A percentile compares a stretch with the other conserved stretches of the same genome.
Conservation (phyloP, 768 basidiomycete genomes). For the Leccinum pellstonianum region DNA sequence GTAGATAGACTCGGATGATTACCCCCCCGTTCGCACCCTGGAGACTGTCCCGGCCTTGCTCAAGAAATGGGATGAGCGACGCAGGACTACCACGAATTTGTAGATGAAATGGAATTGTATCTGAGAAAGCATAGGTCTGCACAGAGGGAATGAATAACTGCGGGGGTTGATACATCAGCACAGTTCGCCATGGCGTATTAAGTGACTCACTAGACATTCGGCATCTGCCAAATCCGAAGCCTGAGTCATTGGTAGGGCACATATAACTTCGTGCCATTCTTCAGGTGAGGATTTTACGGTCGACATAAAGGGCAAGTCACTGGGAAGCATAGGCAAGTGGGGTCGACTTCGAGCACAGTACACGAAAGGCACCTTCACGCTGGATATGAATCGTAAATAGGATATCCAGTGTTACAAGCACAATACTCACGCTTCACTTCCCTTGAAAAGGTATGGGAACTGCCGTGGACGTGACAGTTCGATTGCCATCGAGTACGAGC, state of each 20-base stretch:
- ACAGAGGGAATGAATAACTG: conserved; percentile 62
- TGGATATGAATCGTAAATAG: conserved; percentile 20
- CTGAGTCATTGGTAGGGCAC: conserved; percentile 40
- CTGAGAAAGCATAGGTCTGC: conserved; percentile 51
- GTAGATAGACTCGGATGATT: conserved; percentile 47
- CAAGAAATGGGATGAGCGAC: conserved; percentile 48
- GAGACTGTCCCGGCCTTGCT: conserved; percentile 10
- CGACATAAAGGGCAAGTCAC: conserved; percentile 48
- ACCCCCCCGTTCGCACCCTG: conserved; percentile 12
- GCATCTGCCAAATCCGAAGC: conserved; percentile 38
- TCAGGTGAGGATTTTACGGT: conserved; percentile 62
- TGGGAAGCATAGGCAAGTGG: conserved; percentile 48
- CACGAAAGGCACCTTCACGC: conserved; percentile 47
- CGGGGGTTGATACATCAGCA: conserved; percentile 2
- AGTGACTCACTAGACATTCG: conserved; percentile 46
- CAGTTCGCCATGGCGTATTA: not conserved
- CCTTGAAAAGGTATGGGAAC: conserved; percentile 45
- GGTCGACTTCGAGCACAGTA: conserved; percentile 59
- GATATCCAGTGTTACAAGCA: not conserved
- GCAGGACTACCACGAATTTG: conserved; percentile 51
- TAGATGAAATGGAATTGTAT: conserved; percentile 64
- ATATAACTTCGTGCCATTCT: conserved; percentile 59
- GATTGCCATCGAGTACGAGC: conserved; percentile 48
- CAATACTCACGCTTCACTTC: conserved; percentile 43
- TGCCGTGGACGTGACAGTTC: conserved; percentile 38